A percentile compares a stretch with the other conserved stretches of the same genome.
Conservation (phyloP, 1,284 basidiomycete species). For the Ganoderma lingzhi region DNA sequence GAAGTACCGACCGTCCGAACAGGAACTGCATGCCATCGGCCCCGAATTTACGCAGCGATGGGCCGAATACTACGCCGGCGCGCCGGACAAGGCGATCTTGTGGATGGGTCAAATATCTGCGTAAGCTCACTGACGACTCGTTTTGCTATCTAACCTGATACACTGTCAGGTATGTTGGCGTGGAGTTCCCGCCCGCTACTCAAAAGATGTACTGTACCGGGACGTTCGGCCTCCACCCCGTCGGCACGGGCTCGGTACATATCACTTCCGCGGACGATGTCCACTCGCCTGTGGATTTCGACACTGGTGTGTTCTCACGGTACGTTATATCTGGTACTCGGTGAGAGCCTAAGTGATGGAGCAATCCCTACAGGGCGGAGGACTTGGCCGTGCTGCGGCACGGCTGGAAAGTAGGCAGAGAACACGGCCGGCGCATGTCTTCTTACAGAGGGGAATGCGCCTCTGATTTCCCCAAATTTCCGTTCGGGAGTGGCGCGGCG, state of each 20-base stretch:
- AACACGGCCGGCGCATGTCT: constrained; percentile 64
- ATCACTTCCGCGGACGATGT: constrained; percentile 49
- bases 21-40: constrained; percentile 52
- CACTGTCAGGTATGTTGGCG: constrained; percentile 15
- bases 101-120: constrained; percentile 36
- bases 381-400: constrained; percentile 62
- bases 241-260: constrained; percentile 52
- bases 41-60: constrained; percentile 49
- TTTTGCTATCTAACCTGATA: not conserved
- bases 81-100: constrained; percentile 54
- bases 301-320: constrained; percentile 30
- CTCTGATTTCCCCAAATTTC: constrained; percentile 57
- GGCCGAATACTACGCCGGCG: constrained; percentile 48
- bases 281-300: constrained; percentile 47
- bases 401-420: constrained; percentile 64
- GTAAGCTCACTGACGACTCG: not conserved
- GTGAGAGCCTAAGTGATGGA: not conserved
- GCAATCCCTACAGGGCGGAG: constrained; percentile 35
- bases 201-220: constrained; percentile 11
- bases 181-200: not conserved
- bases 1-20: constrained; percentile 52
- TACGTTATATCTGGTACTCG: not conserved
- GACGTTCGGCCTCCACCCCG: constrained; percentile 43
- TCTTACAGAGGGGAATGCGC: constrained; percentile 61
- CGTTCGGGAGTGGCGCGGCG: constrained; percentile 52